Base-by-base conservation (phyloP, 495 filamentous ascomycete species). In the Penicillium antarcticum region DNA sequence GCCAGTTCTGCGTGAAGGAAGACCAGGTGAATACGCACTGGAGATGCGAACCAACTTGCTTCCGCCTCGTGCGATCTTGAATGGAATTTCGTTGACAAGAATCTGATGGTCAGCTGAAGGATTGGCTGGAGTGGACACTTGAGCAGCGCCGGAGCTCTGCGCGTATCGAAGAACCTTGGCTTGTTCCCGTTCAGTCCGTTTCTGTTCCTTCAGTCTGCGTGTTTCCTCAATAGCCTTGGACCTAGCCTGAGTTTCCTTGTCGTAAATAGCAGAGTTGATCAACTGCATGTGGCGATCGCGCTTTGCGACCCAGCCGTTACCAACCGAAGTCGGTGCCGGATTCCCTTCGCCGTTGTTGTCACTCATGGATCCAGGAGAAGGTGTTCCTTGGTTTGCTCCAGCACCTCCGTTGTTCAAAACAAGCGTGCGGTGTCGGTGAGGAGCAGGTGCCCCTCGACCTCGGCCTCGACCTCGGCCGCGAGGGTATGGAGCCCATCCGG, bases 241-340 rank as follows among this genome's bases (percentile, higher is more conserved):
- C 32, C 89, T 78, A n/a, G 81, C 78, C 55, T 85, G 81, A 1
- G 78, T 75, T 47, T 88, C 83, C 67, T 88, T 85, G 58, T 95
- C 86, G 68, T 88, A 95, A 12, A 95, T 79, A 2, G 84, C 79
- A 14, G 85, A 78, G 62, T 95, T 96, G 70, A 97, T 96, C 41
- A 96, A 69, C 67, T 96, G 91, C 69, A 92, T 81, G 57, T 95
- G 90, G 45, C 90, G 87, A 56, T 91, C 91, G 45, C 75, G 84
- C 63, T 87, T 92, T 17, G 86, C 79, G 26, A 95, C 82, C 87
- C 89, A 95, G 10, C 81, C 68, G 39, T 65, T 68, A 11, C 81
- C 66, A 40, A 63, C 66, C n/a, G 64, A 64, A 39, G 65, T 66
- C 42, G 66, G 46, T 23, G 61, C 45, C 18, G 67, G 57, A 34